phyloP scores from a whole-genome alignment of 495 filamentous ascomycete genomes.

The Oidiodendron maius region DNA sequence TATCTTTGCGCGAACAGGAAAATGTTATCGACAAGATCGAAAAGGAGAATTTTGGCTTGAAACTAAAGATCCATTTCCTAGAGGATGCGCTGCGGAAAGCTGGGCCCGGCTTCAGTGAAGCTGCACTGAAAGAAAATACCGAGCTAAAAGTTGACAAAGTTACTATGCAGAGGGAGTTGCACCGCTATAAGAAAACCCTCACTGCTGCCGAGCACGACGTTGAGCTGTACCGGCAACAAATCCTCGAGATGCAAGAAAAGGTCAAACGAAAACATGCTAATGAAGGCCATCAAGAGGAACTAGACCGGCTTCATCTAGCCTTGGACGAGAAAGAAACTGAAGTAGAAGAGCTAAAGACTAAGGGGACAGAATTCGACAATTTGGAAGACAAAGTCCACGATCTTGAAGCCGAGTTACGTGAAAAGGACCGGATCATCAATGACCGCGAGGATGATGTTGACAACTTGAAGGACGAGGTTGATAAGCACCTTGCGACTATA shows the following conservation, averaged over 20 bases:
- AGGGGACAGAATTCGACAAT: conserved; percentile 51
- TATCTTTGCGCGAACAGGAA: conserved; percentile 90
- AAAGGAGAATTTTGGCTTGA: conserved; percentile 80
- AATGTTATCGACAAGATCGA: conserved; percentile 92
- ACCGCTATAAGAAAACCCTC: conserved; percentile 74
- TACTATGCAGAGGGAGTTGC: conserved; percentile 80
- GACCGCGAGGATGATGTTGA: conserved; percentile 63
- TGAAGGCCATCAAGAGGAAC: conserved; percentile 51
- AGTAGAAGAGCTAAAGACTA: conserved; percentile 39
- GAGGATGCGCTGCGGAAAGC: conserved; percentile 74
- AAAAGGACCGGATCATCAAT: conserved; percentile 59
- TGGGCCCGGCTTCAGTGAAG: conserved; percentile 81
- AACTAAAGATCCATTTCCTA: conserved; percentile 76
- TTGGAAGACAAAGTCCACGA: conserved; percentile 64
- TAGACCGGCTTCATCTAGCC: conserved; percentile 46
- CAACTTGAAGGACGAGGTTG: conserved; percentile 48
- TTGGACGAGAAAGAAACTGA: conserved; percentile 44
- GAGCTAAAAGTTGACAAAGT: conserved; percentile 88
- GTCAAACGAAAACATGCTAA: conserved; percentile 68
- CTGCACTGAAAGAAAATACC: conserved; percentile 86
- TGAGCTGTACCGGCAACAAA: conserved; percentile 69
- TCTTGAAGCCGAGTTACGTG: conserved; percentile 57
- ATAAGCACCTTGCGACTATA: conserved; percentile 45
- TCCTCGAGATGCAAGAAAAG: conserved; percentile 73
- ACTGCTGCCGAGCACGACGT: conserved; percentile 71